A percentile compares a stretch with the other conserved stretches of the same genome.
These are phyloP conservation scores for Tilletia indica DNA, from an alignment of 1,284 basidiomycete species.

Conservation along the genomic window DNA sequence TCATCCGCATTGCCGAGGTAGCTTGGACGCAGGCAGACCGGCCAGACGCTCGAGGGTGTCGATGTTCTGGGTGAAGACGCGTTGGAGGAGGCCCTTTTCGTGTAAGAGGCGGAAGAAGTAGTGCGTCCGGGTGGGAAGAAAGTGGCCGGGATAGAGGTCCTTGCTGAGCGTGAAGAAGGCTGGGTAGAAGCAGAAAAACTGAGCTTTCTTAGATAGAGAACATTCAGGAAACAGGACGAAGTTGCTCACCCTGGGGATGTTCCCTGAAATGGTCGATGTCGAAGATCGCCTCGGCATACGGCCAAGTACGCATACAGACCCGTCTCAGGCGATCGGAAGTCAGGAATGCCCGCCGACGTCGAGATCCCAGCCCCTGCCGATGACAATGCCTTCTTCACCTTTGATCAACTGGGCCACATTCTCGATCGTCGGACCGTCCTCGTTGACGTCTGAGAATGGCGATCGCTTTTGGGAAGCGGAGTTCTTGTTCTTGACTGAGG, in stretches of 20 bases:
- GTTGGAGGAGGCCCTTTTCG: slow-evolving; percentile 67
- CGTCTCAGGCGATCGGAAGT: slow-evolving; percentile 60
- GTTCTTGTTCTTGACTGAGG: neutral
- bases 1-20: slow-evolving; percentile 46
- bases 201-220: too few species aligned
- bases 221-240: too few species aligned
- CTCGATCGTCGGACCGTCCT: slow-evolving; percentile 30
- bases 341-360: slow-evolving; percentile 60
- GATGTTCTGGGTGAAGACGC: slow-evolving; percentile 73
- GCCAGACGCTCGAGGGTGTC: slow-evolving; percentile 87
- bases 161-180: slow-evolving; percentile 61
- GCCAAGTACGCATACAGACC: slow-evolving; percentile 63
- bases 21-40: slow-evolving; percentile 68
- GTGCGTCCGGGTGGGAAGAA: slow-evolving; percentile 81
- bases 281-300: slow-evolving; percentile 64
- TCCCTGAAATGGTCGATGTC: slow-evolving; percentile 59
- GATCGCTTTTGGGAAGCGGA: neutral
- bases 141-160: slow-evolving; percentile 84
- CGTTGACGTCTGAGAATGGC: neutral
- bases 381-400: slow-evolving; percentile 59
- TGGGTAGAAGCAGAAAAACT: neutral
- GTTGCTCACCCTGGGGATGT: slow-evolving; percentile 42
- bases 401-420: slow-evolving; percentile 31
- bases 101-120: slow-evolving; percentile 80
- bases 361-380: slow-evolving; percentile 62